These are phyloP conservation scores for Albatrellus ellisii DNA, from an alignment of 768 basidiomycete species.

Conservation along the genomic window DNA sequence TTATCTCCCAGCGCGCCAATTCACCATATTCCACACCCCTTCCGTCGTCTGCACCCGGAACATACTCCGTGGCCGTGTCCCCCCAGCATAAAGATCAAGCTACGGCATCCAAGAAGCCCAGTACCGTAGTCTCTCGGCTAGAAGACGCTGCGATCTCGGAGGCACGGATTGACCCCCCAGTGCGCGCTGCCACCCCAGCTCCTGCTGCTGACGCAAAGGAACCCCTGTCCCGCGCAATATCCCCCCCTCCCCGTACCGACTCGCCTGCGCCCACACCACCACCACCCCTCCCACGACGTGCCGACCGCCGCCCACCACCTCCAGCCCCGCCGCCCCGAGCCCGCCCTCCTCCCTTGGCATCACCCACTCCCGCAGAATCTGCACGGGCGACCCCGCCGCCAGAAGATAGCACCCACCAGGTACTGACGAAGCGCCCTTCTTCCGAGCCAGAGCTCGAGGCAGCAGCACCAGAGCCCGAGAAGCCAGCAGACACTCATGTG, in stretches of 20 bases:
- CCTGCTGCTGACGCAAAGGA: no score
- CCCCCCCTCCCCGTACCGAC: conserved; percentile 5
- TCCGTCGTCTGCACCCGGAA: conserved; percentile 17
- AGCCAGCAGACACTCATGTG: no score
- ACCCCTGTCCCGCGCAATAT: no score
- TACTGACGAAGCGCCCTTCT: no score
- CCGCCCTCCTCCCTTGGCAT: no score
- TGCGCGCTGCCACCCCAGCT: neutral
- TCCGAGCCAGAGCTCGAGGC: no score
- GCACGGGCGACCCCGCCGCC: no score
- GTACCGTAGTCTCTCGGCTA: neutral
- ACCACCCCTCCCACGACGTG: conserved; percentile 56
- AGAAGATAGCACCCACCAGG: no score
- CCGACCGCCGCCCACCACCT: no score
- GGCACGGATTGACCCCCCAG: neutral
- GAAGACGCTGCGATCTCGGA: neutral
- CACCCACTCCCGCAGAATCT: no score
- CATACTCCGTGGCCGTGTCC: conserved; percentile 14
- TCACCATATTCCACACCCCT: conserved; percentile 16
- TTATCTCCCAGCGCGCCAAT: conserved; percentile 7
- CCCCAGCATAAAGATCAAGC: conserved; percentile 2
- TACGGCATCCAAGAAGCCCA: neutral
- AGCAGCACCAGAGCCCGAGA: no score
- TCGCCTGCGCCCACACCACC: conserved; percentile 25
- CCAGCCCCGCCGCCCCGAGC: no score